Conservation (phyloP, 805 yeast species). For the Blastobotrys chiropterorum region DNA sequence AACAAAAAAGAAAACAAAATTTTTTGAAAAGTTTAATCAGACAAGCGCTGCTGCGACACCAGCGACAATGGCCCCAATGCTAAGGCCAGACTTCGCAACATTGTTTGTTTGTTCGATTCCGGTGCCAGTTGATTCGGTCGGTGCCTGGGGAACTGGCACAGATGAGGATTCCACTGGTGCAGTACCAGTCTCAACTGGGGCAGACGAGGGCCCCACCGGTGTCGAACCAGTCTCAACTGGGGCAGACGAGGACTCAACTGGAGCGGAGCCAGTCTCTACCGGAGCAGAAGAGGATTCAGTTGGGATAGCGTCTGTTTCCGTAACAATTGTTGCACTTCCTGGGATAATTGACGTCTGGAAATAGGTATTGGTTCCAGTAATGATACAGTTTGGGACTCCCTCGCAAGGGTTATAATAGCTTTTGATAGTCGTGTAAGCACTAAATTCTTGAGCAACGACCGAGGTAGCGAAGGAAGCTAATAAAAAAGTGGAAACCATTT, state of each 20-base stretch:
- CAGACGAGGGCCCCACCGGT: background rate
- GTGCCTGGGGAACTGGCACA: background rate
- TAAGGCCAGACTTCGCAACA: background rate
- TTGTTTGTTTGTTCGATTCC: background rate
- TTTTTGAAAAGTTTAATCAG: background rate
- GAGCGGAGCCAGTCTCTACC: background rate
- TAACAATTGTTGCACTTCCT: background rate
- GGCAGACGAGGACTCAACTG: background rate
- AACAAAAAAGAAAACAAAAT: conserved; percentile 1
- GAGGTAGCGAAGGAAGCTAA: background rate
- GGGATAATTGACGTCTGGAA: background rate
- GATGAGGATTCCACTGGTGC: background rate
- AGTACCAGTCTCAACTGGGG: background rate
- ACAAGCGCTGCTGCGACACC: background rate
- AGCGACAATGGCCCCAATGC: background rate
- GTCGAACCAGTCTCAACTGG: background rate
- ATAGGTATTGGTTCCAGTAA: background rate
- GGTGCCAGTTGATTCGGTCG: background rate
- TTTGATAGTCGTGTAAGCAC: background rate
- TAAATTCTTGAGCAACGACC: background rate
- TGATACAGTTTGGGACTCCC: background rate
- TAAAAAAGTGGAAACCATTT: background rate
- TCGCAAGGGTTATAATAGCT: background rate
- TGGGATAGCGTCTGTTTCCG: too few relatives aligned
- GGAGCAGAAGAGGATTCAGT: too few relatives aligned